Evolutionary conservation across 1,284 basidiomycete genomes (phyloP).

Genomic region (Puccinia sorghi): DNA sequence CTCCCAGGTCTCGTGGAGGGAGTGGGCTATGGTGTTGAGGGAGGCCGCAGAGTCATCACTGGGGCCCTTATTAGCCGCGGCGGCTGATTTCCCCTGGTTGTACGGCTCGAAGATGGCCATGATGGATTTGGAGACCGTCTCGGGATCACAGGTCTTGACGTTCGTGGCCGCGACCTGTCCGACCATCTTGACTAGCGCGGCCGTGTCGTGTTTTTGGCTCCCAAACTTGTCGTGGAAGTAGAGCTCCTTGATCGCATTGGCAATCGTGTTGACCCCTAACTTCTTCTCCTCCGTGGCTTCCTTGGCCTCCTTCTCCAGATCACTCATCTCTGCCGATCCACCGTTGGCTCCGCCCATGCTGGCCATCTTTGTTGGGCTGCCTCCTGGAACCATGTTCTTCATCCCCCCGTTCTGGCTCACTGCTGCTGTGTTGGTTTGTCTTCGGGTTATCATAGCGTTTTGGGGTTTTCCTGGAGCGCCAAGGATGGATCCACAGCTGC

Average conservation of each 20-base stretch:
- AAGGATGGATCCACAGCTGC: background rate
- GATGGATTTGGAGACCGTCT: slow-evolving; percentile 22
- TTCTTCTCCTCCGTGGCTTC: slow-evolving; percentile 30
- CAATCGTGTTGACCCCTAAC: slow-evolving; percentile 14
- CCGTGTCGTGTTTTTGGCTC: slow-evolving; percentile 1
- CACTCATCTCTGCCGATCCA: background rate
- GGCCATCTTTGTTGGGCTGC: background rate
- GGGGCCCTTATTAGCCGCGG: no score
- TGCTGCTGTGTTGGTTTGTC: background rate
- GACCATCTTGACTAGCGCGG: slow-evolving; percentile 17
- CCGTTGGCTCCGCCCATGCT: background rate
- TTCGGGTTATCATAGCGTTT: background rate
- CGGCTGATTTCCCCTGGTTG: background rate
- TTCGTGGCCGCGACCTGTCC: slow-evolving; percentile 19
- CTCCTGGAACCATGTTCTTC: background rate
- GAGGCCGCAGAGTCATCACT: background rate
- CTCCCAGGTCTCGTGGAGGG: slow-evolving; percentile 14
- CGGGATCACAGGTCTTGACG: slow-evolving; percentile 13
- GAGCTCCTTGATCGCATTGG: slow-evolving; percentile 19
- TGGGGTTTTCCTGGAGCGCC: background rate
- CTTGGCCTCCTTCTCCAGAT: slow-evolving; percentile 17
- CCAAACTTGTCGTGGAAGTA: slow-evolving; percentile 25
- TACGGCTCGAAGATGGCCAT: slow-evolving; percentile 22
- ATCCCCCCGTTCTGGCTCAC: background rate
- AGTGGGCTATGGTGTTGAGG: slow-evolving; percentile 1